Evolutionary conservation across 192 early-diverging fungal species (phyloP).

Genomic region (Globomyces pollinis-pini): DNA sequence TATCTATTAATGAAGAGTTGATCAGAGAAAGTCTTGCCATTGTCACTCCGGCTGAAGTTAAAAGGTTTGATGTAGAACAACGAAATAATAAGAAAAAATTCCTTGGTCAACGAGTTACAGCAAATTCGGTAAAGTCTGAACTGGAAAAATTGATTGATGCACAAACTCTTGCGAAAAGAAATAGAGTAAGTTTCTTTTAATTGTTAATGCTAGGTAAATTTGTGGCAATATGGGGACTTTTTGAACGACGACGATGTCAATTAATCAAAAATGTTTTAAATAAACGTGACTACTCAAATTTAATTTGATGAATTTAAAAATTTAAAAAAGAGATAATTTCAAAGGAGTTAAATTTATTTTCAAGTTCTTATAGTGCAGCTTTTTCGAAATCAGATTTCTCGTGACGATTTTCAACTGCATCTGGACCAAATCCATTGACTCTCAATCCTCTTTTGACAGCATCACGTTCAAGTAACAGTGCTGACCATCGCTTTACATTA

Average conservation of each 20-base stretch:
- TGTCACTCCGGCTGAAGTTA: conserved; percentile 25
- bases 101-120: no score
- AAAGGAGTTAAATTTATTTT: no score
- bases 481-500: conserved; percentile 8
- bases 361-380: neutral
- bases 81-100: neutral
- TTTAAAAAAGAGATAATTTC: no score
- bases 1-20: conserved; percentile 31
- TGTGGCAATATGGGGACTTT: conserved; percentile 48
- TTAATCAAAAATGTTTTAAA: neutral
- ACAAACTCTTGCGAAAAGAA: conserved; percentile 58
- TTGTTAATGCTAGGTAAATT: conserved; percentile 8
- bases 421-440: neutral
- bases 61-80: conserved; percentile 29
- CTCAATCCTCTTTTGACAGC: neutral
- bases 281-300: neutral
- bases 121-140: conserved; percentile 24
- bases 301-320: no score
- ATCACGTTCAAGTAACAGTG: neutral
- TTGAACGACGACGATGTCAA: conserved; percentile 33
- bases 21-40: conserved; percentile 34
- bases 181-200: conserved; percentile 37
- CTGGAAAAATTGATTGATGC: conserved; percentile 58
- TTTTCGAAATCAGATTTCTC: neutral
- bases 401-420: neutral